Evolutionary conservation across 2,329 filamentous ascomycete genomes (phyloP), one percentile per base, ranked within the genome.

Genomic region (Seiridium unicorne): DNA sequence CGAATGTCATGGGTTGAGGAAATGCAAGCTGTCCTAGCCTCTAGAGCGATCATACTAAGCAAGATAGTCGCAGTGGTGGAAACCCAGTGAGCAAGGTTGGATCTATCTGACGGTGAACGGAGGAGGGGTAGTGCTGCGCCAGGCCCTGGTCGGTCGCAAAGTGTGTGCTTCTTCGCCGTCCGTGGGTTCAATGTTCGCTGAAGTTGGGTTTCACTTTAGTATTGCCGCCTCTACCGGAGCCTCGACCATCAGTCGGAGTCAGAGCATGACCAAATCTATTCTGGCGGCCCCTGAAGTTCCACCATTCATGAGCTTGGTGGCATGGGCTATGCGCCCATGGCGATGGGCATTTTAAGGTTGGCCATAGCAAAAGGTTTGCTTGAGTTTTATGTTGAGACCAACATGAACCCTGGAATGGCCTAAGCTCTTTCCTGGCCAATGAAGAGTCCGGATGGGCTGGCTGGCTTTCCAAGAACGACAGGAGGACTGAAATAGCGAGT

Each of bases 1-100:
- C 38, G 46, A 59, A 44, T 58, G 47, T 51, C 38, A 54, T 56
- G 48, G 36, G 55, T 61, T 54, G 51, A 62, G 59, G 51, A 63
- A 26, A 58, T 60, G 61, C 38, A 42, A 13, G 13, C 13, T 8
- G 38, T 42, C 38, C 13, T 42, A 42, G 38, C 38, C 7, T 42
- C 13, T 42, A 7, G 38, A 42, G 38, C 38, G 38, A 42, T 13
- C 18, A 26, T 26, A 26, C 18, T 26, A 26, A 26, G 18, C 18
- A 26, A 26, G 38, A 42, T 42, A 42, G 38, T 42, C 13, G 7
- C 13, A 42, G 38, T 13, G 38, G 13, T 42, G 38, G 38, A 42
- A 42, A 8, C 38, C 38, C 38, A 42, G 38, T 42, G 38, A 42
- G 13, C 38, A 42, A 42, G 38, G 38, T 42, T 42, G 38, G 13